Percentiles rank a stretch among this genome's conserved stretches.
phyloP scores from a whole-genome alignment of 225 moss, liverwort and hornwort genomes.

The Ulota crispa region DNA sequence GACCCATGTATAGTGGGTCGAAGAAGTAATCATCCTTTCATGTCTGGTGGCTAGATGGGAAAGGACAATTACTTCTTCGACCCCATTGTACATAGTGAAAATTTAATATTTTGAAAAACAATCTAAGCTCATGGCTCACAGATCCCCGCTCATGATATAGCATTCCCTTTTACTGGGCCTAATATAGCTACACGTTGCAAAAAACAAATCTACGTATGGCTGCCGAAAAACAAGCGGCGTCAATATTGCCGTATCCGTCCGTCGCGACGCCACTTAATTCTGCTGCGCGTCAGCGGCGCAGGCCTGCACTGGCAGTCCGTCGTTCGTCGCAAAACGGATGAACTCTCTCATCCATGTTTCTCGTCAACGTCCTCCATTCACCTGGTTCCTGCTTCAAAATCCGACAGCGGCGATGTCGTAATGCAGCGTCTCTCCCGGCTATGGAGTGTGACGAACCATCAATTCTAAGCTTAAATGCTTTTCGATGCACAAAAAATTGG shows the following conservation, averaged over 20 bases:
- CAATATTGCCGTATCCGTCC: not conserved
- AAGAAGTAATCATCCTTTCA: too few species aligned
- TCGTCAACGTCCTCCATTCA: not conserved
- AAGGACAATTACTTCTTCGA: too few species aligned
- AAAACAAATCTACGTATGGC: too few species aligned
- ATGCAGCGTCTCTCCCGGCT: not conserved
- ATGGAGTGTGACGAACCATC: not conserved
- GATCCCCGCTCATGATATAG: too few species aligned
- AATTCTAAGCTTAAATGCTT: not conserved
- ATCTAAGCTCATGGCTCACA: too few species aligned
- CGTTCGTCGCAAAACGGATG: not conserved
- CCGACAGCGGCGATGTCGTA: not conserved
- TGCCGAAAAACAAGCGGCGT: not conserved
- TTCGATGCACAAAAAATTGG: not conserved
- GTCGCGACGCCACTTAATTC: not conserved
- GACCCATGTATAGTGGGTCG: too few species aligned
- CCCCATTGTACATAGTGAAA: too few species aligned
- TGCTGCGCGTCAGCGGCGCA: not conserved
- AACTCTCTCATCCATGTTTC: not conserved
- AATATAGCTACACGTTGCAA: too few species aligned
- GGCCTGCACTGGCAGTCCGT: not conserved
- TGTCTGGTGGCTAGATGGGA: too few species aligned
- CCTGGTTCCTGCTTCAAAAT: not conserved
- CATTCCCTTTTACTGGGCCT: too few species aligned
- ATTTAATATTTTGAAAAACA: too few species aligned